phyloP scores from a whole-genome alignment of 495 filamentous ascomycete genomes.

The Niebla homalea region DNA sequence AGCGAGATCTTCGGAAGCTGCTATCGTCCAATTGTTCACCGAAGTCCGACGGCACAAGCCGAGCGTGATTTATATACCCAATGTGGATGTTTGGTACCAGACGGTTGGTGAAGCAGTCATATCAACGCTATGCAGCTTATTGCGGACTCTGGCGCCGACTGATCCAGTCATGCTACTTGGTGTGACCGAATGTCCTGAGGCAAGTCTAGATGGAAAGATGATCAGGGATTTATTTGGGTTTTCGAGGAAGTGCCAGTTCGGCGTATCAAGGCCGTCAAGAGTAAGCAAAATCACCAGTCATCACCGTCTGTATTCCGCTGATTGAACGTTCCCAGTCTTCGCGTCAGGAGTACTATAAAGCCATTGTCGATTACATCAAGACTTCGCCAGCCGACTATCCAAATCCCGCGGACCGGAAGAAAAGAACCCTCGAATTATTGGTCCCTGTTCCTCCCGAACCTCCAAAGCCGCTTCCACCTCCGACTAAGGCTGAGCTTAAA shows the following conservation, averaged over 20 bases:
- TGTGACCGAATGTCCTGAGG: slow-evolving; percentile 51
- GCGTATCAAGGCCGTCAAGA: slow-evolving; percentile 48
- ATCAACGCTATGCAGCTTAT: slow-evolving; percentile 63
- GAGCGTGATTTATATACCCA: slow-evolving; percentile 87
- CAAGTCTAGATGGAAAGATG: slow-evolving; percentile 42
- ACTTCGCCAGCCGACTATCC: slow-evolving; percentile 76
- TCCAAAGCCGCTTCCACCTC: slow-evolving; percentile 36
- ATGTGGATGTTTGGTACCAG: slow-evolving; percentile 73
- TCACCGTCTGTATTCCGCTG: slow-evolving; percentile 13
- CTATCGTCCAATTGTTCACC: slow-evolving; percentile 75
- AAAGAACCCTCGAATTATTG: slow-evolving; percentile 63
- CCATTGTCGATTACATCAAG: slow-evolving; percentile 57
- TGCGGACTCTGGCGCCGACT: slow-evolving; percentile 66
- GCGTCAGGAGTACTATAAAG: slow-evolving; percentile 63
- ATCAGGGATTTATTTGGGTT: slow-evolving; percentile 70
- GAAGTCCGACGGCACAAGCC: slow-evolving; percentile 92
- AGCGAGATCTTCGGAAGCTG: slow-evolving; percentile 64
- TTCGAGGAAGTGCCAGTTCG: slow-evolving; percentile 61
- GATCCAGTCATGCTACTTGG: slow-evolving; percentile 82
- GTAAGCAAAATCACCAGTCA: slow-evolving; percentile 25
- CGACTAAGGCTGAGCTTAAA: slow-evolving; percentile 64
- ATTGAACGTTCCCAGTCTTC: slow-evolving; percentile 31
- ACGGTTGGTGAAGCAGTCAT: slow-evolving; percentile 54
- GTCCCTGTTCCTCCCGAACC: slow-evolving; percentile 61
- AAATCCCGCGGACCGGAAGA: slow-evolving; percentile 70